Base-by-base conservation (phyloP, 1,284 basidiomycete species). In the Taiwanofungus camphoratus region DNA sequence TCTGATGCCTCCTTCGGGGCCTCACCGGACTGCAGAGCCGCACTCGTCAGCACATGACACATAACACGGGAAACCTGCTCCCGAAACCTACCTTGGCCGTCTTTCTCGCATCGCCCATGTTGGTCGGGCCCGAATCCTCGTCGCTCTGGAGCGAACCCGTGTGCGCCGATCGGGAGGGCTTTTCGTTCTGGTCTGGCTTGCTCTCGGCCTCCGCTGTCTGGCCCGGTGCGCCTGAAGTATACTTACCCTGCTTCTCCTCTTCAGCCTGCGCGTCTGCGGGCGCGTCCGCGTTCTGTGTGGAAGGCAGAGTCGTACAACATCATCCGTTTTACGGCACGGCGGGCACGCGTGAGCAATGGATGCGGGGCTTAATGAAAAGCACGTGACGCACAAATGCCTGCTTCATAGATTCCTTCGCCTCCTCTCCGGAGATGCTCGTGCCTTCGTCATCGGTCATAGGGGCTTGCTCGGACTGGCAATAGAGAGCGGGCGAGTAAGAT, bases 331-430 rank as follows among this genome's bases (percentile, higher is more conserved):
- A n/a, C n/a, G n/a, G n/a, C n/a, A n/a, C n/a, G n/a, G n/a, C n/a
- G n/a, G n/a, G n/a, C n/a, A n/a, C n/a, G n/a, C n/a, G n/a, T n/a
- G n/a, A n/a, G n/a, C n/a, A n/a, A n/a, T n/a, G n/a, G n/a, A n/a
- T n/a, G n/a, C n/a, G n/a, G n/a, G n/a, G n/a, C n/a, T n/a, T n/a
- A n/a, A 2, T 5, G n/a, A n/a, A 26, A 9, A 19, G 30, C 21
- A n/a, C 15, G 9, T 35, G 23, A 57, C 67, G 51, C 34, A 68
- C 66, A n/a, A 55, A 51, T 2, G 58, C 61, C 39, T 52, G 54
- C 46, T 59, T 53, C 36, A 59, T 49, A n/a, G 68, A 67, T 31
- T 59, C 60, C 39, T 64, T 56, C 41, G 65, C 46, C 36, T 67
- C 66, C 38, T 67, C 56, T 26, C 47, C 53, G 30, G 68, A 59